Percentiles rank a stretch among this genome's conserved stretches.
These are phyloP conservation scores for Fusarium equiseti DNA, from an alignment of 2,329 filamentous ascomycete genomes.

Conservation along the genomic window DNA sequence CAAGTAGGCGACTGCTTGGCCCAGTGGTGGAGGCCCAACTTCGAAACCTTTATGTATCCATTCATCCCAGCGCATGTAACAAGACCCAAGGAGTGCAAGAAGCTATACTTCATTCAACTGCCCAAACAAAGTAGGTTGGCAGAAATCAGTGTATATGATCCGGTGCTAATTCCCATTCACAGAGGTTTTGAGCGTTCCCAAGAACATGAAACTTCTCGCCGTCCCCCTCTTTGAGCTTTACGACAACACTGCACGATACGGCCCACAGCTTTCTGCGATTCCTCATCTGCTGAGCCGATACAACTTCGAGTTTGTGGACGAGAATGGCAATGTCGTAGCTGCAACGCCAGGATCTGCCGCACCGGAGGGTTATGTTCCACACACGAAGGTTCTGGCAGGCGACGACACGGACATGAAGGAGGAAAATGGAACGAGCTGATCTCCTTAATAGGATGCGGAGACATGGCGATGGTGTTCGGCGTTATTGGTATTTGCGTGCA, in stretches of 20 bases:
- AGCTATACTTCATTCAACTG: constrained; percentile 96
- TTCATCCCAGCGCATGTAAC: constrained; percentile 97
- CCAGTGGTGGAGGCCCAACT: constrained; percentile 99
- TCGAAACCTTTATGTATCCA: constrained; percentile 99
- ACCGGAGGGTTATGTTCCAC: constrained; percentile 70
- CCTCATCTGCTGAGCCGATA: constrained; percentile 94
- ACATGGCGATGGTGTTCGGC: constrained; percentile 55
- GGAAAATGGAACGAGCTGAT: constrained; percentile 55
- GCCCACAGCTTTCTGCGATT: constrained; percentile 94
- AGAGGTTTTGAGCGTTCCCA: constrained; percentile 96
- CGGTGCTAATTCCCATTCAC: constrained; percentile 23
- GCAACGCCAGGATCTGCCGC: constrained; percentile 79
- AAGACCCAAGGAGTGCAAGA: constrained; percentile 98
- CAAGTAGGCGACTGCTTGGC: constrained; percentile 93
- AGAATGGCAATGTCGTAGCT: constrained; percentile 87
- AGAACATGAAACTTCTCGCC: constrained; percentile 99
- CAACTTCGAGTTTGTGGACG: constrained; percentile 97
- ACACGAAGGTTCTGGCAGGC: constrained; percentile 74
- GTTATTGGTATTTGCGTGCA: constrained; percentile 38
- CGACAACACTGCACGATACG: constrained; percentile 95
- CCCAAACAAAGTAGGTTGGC: constrained; percentile 80
- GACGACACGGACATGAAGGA: constrained; percentile 72
- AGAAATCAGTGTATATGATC: background rate
- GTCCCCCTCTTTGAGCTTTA: constrained; percentile 98
- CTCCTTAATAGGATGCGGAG: constrained; percentile 39